Evolutionary conservation across 1,284 basidiomycete genomes (phyloP).

Genomic region (Phenoliferia sp.): DNA sequence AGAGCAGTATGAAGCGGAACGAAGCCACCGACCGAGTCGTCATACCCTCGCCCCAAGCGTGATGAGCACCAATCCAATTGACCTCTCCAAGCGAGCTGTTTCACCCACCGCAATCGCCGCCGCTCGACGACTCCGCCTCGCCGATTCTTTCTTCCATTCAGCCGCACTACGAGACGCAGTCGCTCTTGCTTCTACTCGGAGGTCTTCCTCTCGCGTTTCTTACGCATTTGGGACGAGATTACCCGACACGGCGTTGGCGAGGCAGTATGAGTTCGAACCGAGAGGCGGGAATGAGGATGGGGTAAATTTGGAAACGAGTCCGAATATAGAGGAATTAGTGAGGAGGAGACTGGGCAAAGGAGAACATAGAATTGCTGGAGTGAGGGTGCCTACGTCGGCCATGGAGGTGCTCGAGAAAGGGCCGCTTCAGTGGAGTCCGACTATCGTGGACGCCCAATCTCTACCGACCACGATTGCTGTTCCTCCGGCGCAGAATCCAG

Average conservation of each 20-base stretch:
- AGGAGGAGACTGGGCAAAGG: background rate
- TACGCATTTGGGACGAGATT: conserved; percentile 29
- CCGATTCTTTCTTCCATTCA: conserved; percentile 24
- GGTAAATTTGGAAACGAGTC: background rate
- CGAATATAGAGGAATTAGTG: background rate
- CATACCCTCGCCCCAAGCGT: background rate
- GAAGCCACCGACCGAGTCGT: background rate
- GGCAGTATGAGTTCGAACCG: background rate
- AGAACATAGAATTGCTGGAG: background rate
- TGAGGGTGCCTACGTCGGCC: background rate
- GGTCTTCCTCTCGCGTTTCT: conserved; percentile 14
- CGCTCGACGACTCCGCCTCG: conserved; percentile 9
- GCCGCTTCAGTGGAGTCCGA: background rate
- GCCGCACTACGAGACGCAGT: conserved; percentile 18
- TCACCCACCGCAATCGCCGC: background rate
- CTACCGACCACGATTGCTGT: background rate
- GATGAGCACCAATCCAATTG: background rate
- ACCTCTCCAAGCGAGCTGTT: background rate
- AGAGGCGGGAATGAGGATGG: background rate
- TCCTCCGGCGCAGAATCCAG: background rate
- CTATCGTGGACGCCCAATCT: background rate
- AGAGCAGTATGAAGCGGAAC: background rate
- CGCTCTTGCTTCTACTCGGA: background rate
- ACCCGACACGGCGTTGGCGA: conserved; percentile 11
- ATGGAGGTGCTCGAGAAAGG: background rate